Conservation (phyloP, 805 yeast species). For the Blastobotrys parvus region DNA sequence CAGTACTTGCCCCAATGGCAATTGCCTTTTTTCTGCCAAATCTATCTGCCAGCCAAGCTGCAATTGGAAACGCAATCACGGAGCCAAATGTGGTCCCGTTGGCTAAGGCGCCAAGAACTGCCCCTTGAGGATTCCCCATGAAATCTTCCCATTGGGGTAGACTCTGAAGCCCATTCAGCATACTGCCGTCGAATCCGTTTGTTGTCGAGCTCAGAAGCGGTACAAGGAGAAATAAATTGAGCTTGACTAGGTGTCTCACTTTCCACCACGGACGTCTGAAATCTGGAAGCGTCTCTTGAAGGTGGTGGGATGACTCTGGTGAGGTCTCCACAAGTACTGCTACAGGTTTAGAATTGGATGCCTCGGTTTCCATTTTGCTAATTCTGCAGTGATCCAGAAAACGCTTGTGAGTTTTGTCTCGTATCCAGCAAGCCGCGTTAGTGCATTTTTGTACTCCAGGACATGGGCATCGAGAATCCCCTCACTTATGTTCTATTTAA, state of each 20-base stretch:
- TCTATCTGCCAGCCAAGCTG: slow-evolving; percentile 49
- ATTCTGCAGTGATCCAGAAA: no score
- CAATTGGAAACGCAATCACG: slow-evolving; percentile 58
- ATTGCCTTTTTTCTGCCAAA: slow-evolving; percentile 58
- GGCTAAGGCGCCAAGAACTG: slow-evolving; percentile 7
- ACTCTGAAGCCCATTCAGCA: slow-evolving; percentile 15
- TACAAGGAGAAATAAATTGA: slow-evolving; percentile 7
- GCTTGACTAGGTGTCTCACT: slow-evolving; percentile 6
- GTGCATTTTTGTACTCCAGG: no score
- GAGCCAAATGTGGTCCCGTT: slow-evolving; percentile 42
- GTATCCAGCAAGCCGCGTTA: no score
- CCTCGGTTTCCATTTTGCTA: no score
- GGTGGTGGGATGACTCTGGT: no score
- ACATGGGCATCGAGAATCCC: no score
- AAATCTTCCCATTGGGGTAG: slow-evolving; percentile 16
- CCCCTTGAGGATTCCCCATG: slow-evolving; percentile 10
- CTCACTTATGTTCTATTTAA: no score
- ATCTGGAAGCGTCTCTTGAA: not conserved
- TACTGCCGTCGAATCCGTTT: slow-evolving; percentile 11
- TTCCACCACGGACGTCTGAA: slow-evolving; percentile 4
- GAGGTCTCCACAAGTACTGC: no score
- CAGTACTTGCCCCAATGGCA: slow-evolving; percentile 44
- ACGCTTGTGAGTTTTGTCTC: no score
- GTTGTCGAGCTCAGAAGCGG: slow-evolving; percentile 7
- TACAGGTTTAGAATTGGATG: no score